Conservation (phyloP, 352 stramenopile genomes). For the Nothophytophthora sp. region DNA sequence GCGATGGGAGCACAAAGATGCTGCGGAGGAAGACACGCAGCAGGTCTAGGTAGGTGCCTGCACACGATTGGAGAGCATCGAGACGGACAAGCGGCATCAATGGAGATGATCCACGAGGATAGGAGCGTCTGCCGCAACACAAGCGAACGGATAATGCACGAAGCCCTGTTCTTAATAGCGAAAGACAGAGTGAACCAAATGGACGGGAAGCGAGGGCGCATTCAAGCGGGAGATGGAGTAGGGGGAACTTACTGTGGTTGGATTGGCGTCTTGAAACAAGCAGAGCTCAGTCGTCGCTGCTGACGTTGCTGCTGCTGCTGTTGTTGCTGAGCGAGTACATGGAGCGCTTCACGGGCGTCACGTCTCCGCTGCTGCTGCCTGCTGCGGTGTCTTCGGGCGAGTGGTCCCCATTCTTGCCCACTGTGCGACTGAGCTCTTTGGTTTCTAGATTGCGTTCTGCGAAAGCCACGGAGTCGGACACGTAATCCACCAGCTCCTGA, state of each 20-base stretch:
- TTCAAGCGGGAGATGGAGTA: no score
- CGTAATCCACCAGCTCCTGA: conserved; percentile 86
- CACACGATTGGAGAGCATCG: conserved; percentile 3
- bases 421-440: conserved; percentile 27
- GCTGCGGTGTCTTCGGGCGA: conserved; percentile 23
- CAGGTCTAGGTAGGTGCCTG: conserved; percentile 2
- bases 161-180: not conserved
- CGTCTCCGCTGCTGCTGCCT: conserved; percentile 28
- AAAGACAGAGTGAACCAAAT: no score
- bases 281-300: conserved; percentile 27
- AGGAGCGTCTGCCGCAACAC: no score
- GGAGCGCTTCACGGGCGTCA: conserved; percentile 48
- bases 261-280: not conserved
- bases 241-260: conserved; percentile 16
- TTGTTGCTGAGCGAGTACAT: conserved; percentile 59
- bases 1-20: conserved; percentile 13
- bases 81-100: not conserved
- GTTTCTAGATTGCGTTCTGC: conserved; percentile 62
- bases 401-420: conserved; percentile 27
- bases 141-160: not conserved
- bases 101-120: not conserved
- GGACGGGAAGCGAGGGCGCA: no score
- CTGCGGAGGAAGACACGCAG: conserved; percentile 6
- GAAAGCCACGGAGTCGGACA: conserved; percentile 73
- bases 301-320: conserved; percentile 55